phyloP scores from a whole-genome alignment of 2,329 filamentous ascomycete genomes.

The Rutstroemia sydowiana region DNA sequence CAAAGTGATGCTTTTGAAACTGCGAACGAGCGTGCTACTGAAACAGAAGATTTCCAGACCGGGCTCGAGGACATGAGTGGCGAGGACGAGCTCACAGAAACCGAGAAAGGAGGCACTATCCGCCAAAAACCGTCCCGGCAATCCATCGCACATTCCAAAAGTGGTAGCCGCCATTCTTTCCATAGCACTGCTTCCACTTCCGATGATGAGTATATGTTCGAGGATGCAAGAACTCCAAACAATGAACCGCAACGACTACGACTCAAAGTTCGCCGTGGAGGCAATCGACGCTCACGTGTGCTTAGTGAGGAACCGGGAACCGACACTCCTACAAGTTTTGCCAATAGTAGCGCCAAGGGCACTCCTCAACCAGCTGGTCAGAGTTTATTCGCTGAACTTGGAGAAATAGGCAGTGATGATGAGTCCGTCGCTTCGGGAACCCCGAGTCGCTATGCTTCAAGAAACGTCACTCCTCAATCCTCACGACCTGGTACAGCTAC shows the following conservation, averaged over 20 bases:
- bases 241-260: conserved; percentile 63
- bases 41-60: conserved; percentile 93
- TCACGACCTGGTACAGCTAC: no score
- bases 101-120: conserved; percentile 47
- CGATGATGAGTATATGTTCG: conserved; percentile 63
- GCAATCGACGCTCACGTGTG: conserved; percentile 52
- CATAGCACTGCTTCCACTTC: conserved; percentile 87
- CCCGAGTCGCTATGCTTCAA: conserved; percentile 42
- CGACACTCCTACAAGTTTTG: conserved; percentile 52
- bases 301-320: conserved; percentile 51
- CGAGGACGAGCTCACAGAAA: conserved; percentile 74
- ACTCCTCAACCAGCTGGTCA: conserved; percentile 52
- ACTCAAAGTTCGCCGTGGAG: conserved; percentile 61
- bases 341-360: conserved; percentile 40
- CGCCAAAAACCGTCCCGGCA: conserved; percentile 32
- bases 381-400: conserved; percentile 86
- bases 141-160: conserved; percentile 37
- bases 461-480: conserved; percentile 40
- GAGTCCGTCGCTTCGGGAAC: conserved; percentile 49
- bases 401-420: conserved; percentile 65
- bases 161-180: conserved; percentile 59
- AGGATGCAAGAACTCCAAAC: conserved; percentile 55
- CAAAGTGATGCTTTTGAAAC: conserved; percentile 62
- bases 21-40: conserved; percentile 73
- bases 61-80: conserved; percentile 75